These are phyloP conservation scores for Alternaria tenuissima DNA, from an alignment of 2,329 filamentous ascomycete species.

Conservation along the genomic window DNA sequence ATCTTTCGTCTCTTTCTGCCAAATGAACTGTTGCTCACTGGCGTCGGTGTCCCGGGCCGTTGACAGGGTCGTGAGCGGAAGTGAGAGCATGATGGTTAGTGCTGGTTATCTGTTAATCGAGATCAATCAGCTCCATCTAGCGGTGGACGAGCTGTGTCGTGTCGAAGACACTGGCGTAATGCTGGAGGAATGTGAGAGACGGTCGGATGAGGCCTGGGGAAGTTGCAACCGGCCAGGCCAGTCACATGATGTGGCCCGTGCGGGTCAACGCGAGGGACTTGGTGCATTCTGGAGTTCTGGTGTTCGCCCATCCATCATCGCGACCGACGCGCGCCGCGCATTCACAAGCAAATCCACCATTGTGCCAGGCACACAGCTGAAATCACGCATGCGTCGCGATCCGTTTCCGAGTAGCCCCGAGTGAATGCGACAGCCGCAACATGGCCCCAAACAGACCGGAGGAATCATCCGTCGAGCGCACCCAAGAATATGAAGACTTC, in stretches of 20 bases:
- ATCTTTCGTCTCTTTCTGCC: slow-evolving; percentile 45
- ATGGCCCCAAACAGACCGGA: slow-evolving; percentile 56
- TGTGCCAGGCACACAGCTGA: slow-evolving; percentile 31
- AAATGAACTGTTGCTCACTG: slow-evolving; percentile 42
- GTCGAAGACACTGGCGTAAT: neutral
- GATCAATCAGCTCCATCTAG: slow-evolving; percentile 2
- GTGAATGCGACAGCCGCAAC: slow-evolving; percentile 49
- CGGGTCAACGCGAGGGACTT: slow-evolving; percentile 31
- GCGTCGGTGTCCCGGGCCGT: slow-evolving; percentile 42
- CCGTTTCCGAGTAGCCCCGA: slow-evolving; percentile 20
- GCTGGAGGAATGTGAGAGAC: neutral
- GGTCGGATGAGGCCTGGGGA: slow-evolving; percentile 11
- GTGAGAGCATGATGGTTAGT: slow-evolving; percentile 38
- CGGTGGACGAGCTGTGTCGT: neutral
- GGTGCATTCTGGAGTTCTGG: slow-evolving; percentile 38
- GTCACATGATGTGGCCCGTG: slow-evolving; percentile 31
- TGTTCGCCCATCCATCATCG: slow-evolving; percentile 43
- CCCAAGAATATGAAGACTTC: slow-evolving; percentile 78
- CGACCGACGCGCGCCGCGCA: slow-evolving; percentile 43
- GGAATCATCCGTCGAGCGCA: slow-evolving; percentile 58
- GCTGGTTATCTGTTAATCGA: neutral
- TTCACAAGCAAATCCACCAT: slow-evolving; percentile 33
- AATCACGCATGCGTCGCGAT: slow-evolving; percentile 33
- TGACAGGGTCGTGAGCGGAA: slow-evolving; percentile 45
- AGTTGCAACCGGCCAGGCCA: slow-evolving; percentile 17